phyloP scores from a whole-genome alignment of 2,329 filamentous ascomycete species.

The Aspergillus sp. region DNA sequence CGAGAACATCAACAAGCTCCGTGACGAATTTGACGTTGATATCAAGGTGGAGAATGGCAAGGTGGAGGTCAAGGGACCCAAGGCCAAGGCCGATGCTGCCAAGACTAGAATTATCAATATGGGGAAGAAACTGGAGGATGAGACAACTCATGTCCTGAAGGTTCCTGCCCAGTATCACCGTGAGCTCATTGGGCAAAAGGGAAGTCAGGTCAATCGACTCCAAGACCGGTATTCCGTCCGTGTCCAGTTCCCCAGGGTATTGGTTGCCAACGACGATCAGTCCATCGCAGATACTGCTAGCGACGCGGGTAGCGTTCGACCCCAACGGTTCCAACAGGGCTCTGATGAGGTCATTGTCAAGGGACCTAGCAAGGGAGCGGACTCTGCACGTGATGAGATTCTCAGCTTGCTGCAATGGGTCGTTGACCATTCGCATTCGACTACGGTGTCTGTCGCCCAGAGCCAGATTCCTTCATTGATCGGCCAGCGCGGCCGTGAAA shows the following conservation, averaged over 20 bases:
- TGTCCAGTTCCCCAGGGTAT: constrained; percentile 86
- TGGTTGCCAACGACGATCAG: constrained; percentile 61
- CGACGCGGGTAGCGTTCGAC: constrained; percentile 60
- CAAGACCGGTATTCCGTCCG: constrained; percentile 91
- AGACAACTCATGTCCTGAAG: constrained; percentile 82
- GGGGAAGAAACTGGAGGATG: constrained; percentile 82
- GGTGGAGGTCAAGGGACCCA: constrained; percentile 92
- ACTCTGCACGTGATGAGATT: constrained; percentile 88
- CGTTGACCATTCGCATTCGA: constrained; percentile 80
- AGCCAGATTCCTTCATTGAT: constrained; percentile 93
- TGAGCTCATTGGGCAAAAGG: constrained; percentile 86
- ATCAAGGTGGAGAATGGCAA: constrained; percentile 92
- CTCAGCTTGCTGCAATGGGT: constrained; percentile 85
- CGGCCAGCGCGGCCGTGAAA: constrained; percentile 81
- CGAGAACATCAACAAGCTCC: constrained; percentile 67
- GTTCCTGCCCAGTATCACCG: constrained; percentile 92
- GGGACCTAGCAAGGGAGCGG: constrained; percentile 88
- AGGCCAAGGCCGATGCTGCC: constrained; percentile 87
- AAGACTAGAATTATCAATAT: constrained; percentile 78
- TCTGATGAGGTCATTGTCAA: constrained; percentile 88
- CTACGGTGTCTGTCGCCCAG: constrained; percentile 80
- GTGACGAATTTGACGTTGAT: constrained; percentile 69
- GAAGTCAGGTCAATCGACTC: constrained; percentile 84
- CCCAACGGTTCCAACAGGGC: constrained; percentile 69
- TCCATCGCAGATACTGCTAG: constrained; percentile 67